Conservation (phyloP, 2,329 filamentous ascomycete genomes). For the Ceratocystis harringtonii region DNA sequence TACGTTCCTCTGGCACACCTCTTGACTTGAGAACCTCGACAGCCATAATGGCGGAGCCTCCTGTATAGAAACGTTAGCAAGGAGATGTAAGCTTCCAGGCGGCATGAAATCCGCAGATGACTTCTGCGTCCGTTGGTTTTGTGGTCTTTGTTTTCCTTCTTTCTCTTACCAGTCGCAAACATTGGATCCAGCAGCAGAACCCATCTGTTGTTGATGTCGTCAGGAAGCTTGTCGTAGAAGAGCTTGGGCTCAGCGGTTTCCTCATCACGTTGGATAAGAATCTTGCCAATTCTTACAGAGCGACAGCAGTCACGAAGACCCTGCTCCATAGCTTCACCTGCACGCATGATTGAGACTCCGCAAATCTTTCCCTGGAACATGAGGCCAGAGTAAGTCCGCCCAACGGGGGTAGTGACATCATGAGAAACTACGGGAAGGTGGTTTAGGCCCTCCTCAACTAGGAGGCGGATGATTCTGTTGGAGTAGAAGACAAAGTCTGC, state of each 20-base stretch:
- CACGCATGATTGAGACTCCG: slow-evolving; percentile 95
- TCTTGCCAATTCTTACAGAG: slow-evolving; percentile 96
- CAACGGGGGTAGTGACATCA: slow-evolving; percentile 79
- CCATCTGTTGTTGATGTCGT: slow-evolving; percentile 86
- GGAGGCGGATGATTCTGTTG: slow-evolving; percentile 88
- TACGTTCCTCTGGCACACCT: slow-evolving; percentile 87
- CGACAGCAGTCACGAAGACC: slow-evolving; percentile 91
- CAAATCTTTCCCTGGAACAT: slow-evolving; percentile 98
- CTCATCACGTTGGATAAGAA: slow-evolving; percentile 92
- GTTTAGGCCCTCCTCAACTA: slow-evolving; percentile 95
- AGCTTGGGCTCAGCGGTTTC: slow-evolving; percentile 83
- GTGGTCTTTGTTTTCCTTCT: too few relatives aligned
- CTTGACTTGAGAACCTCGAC: slow-evolving; percentile 81
- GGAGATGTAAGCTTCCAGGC: neutral
- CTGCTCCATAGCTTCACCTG: slow-evolving; percentile 97
- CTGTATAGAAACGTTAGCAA: slow-evolving; percentile 29
- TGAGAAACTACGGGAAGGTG: slow-evolving; percentile 86
- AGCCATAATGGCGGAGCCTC: slow-evolving; percentile 91
- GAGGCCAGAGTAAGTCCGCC: slow-evolving; percentile 74
- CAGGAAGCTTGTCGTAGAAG: slow-evolving; percentile 94
- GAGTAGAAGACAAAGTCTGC: slow-evolving; percentile 99
- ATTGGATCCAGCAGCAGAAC: slow-evolving; percentile 93
- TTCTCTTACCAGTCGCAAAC: slow-evolving; percentile 73
- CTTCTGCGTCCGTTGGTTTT: neutral
- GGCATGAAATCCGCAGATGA: neutral